Evolutionary conservation across 306 rosid genomes (phyloP).

Genomic region (Sesbania bispinosa): DNA sequence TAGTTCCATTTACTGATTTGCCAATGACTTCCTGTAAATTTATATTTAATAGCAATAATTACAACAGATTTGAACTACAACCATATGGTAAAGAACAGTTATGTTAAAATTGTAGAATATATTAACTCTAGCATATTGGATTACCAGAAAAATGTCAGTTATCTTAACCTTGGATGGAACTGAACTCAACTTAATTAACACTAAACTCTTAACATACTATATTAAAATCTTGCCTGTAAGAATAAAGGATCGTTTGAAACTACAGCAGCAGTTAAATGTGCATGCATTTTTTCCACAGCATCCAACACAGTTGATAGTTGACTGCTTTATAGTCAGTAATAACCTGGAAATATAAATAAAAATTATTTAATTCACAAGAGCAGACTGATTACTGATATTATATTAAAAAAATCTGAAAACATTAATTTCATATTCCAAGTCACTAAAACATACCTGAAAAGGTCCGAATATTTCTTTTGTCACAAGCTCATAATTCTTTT

Average conservation of each 20-base stretch:
- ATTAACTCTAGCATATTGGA: no score
- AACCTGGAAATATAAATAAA: constrained; percentile 39
- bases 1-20: constrained; percentile 82
- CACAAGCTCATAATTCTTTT: constrained; percentile 67
- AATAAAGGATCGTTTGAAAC: constrained; percentile 85
- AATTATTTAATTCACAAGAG: constrained; percentile 30
- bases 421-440: not conserved
- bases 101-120: no score
- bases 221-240: constrained; percentile 60
- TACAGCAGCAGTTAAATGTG: constrained; percentile 90
- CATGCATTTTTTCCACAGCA: constrained; percentile 83
- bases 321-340: constrained; percentile 64
- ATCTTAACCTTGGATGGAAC: no score
- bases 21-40: constrained; percentile 87
- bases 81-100: not conserved
- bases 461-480: constrained; percentile 94
- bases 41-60: constrained; percentile 5
- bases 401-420: not conserved
- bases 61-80: not conserved
- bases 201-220: no score
- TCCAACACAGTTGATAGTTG: constrained; percentile 81
- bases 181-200: no score
- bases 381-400: not conserved
- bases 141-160: no score
- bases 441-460: constrained; percentile 78